phyloP scores from a whole-genome alignment of 768 basidiomycete genomes.

The Suillus alpinus region DNA sequence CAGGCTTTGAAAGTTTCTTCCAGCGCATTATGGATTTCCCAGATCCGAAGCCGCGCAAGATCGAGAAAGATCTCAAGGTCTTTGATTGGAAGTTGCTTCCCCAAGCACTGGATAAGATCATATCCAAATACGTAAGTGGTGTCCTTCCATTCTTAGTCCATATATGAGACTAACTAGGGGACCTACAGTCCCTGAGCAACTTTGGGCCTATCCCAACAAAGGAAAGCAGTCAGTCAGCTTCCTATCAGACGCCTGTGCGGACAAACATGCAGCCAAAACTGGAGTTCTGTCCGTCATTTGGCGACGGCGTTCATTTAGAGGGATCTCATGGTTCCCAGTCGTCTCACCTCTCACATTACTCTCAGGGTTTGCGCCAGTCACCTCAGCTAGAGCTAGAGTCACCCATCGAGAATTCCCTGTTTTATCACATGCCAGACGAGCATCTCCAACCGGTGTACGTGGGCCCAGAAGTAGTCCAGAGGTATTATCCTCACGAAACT shows the following conservation, averaged over 20 bases:
- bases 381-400: slow-evolving; percentile 13
- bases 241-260: neutral
- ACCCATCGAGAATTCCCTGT: slow-evolving; percentile 12
- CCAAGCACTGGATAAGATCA: slow-evolving; percentile 73
- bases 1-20: slow-evolving; percentile 84
- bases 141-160: neutral
- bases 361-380: slow-evolving; percentile 15
- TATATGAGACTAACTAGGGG: neutral
- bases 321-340: slow-evolving; percentile 18
- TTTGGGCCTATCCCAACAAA: slow-evolving; percentile 1
- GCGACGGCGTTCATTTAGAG: slow-evolving; percentile 15
- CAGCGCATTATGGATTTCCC: slow-evolving; percentile 96
- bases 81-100: slow-evolving; percentile 74
- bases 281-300: neutral
- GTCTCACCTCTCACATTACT: slow-evolving; percentile 14
- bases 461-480: slow-evolving; percentile 19
- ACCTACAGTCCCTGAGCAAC: slow-evolving; percentile 1
- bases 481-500: slow-evolving; percentile 16
- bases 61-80: slow-evolving; percentile 94
- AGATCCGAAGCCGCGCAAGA: slow-evolving; percentile 90
- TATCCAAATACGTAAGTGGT: slow-evolving; percentile 76
- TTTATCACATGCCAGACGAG: slow-evolving; percentile 20
- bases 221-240: neutral
- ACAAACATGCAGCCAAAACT: neutral
- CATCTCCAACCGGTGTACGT: slow-evolving; percentile 21